Evolutionary conservation across 1,284 basidiomycete genomes (phyloP), one percentile per base, ranked within the genome.

Genomic region (Afroboletus lepidellus): DNA sequence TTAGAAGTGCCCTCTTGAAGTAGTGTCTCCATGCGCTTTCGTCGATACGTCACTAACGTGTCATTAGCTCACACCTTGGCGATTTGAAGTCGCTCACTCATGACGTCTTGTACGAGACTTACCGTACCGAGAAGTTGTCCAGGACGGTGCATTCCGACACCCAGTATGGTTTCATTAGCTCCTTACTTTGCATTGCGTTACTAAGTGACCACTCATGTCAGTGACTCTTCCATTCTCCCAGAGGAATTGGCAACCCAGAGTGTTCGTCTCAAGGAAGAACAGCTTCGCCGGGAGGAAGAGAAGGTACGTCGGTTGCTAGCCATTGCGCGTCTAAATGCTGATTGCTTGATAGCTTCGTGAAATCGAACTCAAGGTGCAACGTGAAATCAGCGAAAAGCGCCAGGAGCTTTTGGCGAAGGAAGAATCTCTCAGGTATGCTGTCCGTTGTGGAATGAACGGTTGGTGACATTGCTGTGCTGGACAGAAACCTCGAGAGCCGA

Each of bases 371-470:
- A 94, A 94, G 72, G 94, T 98, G 34, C 96, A 98, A 74, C 86
- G 97, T 56, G 97, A 99, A 80, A 96, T 99, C 74, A 93, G 93
- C 74, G 92, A 99, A 79, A 98, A 98, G 81, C 82, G 95, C 67
- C 97, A 99, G 72, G 96, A 99, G 72, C 75, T 99, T 59, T 74
- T 94, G 65, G 92, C 93, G 44, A 96, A 95, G 72, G 93, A 95
- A 71, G 93, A 95, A 72, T 89, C 88, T 36, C 85, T 91, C 65
- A 83, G 89, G 87, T 88, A 57, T 51, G 76, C 64, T 32, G 30
- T 9, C 7, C 5, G 18, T 23, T 45, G 18, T n/a, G 30, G 57
- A 41, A n/a, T 13, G 3, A 34, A 12, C 23, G 1, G 1, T 27
- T 2, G 13, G 36, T 66, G 5, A 63, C 18, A 11, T 16, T 37